Base-by-base conservation (phyloP, 2,329 filamentous ascomycete species). In the Thielaviopsis populi region DNA sequence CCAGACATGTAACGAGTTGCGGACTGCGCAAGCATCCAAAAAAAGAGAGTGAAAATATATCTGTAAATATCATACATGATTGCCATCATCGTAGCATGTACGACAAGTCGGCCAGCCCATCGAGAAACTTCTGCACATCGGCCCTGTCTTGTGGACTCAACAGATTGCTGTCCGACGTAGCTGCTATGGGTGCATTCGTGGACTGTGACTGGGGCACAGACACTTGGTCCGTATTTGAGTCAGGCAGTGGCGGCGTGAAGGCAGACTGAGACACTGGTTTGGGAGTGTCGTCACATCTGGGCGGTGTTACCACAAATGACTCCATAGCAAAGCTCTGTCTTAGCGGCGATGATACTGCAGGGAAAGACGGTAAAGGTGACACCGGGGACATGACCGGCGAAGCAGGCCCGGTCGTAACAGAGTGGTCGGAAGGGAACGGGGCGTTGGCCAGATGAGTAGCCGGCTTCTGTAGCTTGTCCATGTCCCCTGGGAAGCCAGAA, bases 11-110 rank as follows among this genome's bases (percentile, higher is more conserved):
- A 17, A 46, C 6, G 53, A 33, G 10, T 43, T 46, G 40, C n/a
- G 15, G 22, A 61, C 53, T 37, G 30, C 15, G 30, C 53, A 30
- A 59, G 37, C 40, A 59, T 1, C 56, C 30, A 42, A 40, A 15
- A 42, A 40, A 59, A 59, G 11, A 59, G 13, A 27, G n/a, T 17
- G 22, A 40, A 6, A n/a, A 59, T 19, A 24, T 27, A 42, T 40
- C 46, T 13, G 3, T 42, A 59, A 3, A 33, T 56, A 19, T n/a
- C 27, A 56, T 11, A 13, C 27, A 37, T 17, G 33, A 4, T 6
- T 54, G n/a, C 22, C 17, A 7, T 53, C 27, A 61, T 41, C 24
- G 42, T 10, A 59, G 37, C 64, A 66, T 66, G 41, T 63, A 66
- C 24, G 58, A 61, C 19, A 66, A 41, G 41, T 63, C 56, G 1